phyloP scores from a whole-genome alignment of 306 rosid species.

The Quercus aquifolioides region DNA sequence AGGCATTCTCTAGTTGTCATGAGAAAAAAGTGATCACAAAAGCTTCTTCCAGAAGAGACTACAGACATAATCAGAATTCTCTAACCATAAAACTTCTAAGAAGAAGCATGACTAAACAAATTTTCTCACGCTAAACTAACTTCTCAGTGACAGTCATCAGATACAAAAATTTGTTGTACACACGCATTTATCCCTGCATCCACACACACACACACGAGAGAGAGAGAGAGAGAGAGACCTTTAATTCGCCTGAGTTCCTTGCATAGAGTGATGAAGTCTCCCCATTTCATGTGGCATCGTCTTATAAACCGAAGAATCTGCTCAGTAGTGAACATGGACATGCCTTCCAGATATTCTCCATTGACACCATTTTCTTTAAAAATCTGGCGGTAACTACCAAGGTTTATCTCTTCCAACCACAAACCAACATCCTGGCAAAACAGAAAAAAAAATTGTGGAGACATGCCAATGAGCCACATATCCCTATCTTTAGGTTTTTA shows the following conservation, averaged over 20 bases:
- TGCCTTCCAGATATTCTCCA: conserved; percentile 98
- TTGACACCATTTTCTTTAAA: conserved; percentile 95
- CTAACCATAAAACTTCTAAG: background rate
- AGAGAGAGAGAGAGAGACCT: conserved; percentile 45
- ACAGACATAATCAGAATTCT: background rate
- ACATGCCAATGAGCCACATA: background rate
- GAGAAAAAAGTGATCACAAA: background rate
- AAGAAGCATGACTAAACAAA: background rate
- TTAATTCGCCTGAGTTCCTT: conserved; percentile 97
- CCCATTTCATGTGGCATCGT: conserved; percentile 99
- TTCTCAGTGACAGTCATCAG: background rate
- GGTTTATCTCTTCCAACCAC: conserved; percentile 96
- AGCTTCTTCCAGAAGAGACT: background rate
- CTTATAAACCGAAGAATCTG: conserved; percentile 97
- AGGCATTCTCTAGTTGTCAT: background rate
- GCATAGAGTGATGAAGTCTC: conserved; percentile 94
- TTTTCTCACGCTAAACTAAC: background rate
- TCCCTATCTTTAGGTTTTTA: background rate
- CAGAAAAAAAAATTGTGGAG: conserved; percentile 13
- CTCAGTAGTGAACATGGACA: conserved; percentile 99
- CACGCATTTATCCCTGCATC: background rate
- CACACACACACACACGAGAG: background rate
- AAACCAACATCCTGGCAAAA: conserved; percentile 88
- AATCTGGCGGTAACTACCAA: conserved; percentile 84
- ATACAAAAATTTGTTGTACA: background rate